phyloP scores from a whole-genome alignment of 768 basidiomycete species.

The Lactarius tabidus region DNA sequence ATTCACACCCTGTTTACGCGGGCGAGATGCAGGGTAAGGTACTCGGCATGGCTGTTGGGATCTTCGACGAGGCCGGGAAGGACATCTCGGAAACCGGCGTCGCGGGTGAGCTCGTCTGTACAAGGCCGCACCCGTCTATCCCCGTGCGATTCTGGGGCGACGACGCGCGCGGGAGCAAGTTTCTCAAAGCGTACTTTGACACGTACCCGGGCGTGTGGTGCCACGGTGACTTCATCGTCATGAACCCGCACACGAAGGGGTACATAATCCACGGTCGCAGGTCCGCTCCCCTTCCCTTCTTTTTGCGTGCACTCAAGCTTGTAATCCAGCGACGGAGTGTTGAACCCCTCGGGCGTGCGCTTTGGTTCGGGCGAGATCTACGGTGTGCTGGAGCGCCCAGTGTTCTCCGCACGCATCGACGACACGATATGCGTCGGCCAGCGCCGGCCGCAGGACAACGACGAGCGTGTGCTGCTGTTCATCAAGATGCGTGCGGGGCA shows the following conservation, averaged over 20 bases:
- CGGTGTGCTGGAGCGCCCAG: slow-evolving; percentile 49
- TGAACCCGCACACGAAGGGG: slow-evolving; percentile 50
- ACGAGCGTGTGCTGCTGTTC: slow-evolving; percentile 76
- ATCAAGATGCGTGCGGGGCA: slow-evolving; percentile 56
- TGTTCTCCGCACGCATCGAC: slow-evolving; percentile 50
- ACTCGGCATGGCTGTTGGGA: slow-evolving; percentile 63
- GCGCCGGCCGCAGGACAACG: slow-evolving; percentile 53
- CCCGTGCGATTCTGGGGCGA: slow-evolving; percentile 70
- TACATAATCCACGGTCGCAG: slow-evolving; percentile 58
- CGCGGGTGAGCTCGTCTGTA: slow-evolving; percentile 65
- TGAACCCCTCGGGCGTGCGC: slow-evolving; percentile 77
- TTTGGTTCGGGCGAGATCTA: slow-evolving; percentile 87
- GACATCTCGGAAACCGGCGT: slow-evolving; percentile 44
- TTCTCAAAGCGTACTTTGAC: slow-evolving; percentile 60
- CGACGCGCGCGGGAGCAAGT: slow-evolving; percentile 46
- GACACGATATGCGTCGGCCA: slow-evolving; percentile 70
- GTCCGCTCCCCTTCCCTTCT: slow-evolving; percentile 29
- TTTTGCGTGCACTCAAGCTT: slow-evolving; percentile 15
- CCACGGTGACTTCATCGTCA: slow-evolving; percentile 65
- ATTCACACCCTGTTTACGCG: slow-evolving; percentile 51
- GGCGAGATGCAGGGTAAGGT: slow-evolving; percentile 64
- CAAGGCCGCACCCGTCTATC: slow-evolving; percentile 64
- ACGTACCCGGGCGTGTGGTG: slow-evolving; percentile 64
- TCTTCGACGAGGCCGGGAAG: slow-evolving; percentile 51
- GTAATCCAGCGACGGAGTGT: slow-evolving; percentile 51